These are phyloP conservation scores for Zasmidium cellare DNA, from an alignment of 2,329 filamentous ascomycete genomes.

Conservation along the genomic window DNA sequence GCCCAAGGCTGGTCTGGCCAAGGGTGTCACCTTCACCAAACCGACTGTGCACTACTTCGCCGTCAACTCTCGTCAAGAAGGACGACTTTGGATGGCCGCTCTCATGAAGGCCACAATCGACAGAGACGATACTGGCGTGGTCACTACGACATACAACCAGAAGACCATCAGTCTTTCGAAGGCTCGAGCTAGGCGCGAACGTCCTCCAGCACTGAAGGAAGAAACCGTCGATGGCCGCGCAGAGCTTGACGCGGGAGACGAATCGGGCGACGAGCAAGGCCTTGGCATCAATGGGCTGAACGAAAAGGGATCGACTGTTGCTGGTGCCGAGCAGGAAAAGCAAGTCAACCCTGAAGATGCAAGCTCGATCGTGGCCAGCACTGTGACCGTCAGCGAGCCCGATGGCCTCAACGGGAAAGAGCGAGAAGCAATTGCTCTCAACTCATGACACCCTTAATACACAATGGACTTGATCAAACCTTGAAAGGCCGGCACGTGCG, in stretches of 20 bases:
- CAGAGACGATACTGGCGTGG: slow-evolving; percentile 70
- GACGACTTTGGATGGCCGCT: slow-evolving; percentile 95
- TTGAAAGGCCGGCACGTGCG: not conserved
- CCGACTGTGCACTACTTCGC: slow-evolving; percentile 98
- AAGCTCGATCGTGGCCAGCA: slow-evolving; percentile 15
- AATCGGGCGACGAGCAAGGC: slow-evolving; percentile 18
- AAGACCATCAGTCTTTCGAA: slow-evolving; percentile 93
- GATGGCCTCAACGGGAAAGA: slow-evolving; percentile 17
- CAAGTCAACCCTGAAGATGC: slow-evolving; percentile 6
- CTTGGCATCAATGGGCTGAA: slow-evolving; percentile 27
- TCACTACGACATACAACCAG: slow-evolving; percentile 92
- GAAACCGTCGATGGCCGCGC: slow-evolving; percentile 30
- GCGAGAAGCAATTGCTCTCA: slow-evolving; percentile 15
- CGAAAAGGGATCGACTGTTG: slow-evolving; percentile 15
- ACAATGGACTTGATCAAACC: not conserved
- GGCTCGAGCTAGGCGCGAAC: slow-evolving; percentile 81
- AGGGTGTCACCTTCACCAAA: slow-evolving; percentile 95
- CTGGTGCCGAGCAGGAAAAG: slow-evolving; percentile 21
- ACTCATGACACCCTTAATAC: not conserved
- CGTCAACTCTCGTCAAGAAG: slow-evolving; percentile 83
- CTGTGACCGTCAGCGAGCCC: slow-evolving; percentile 7
- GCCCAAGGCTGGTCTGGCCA: slow-evolving; percentile 79
- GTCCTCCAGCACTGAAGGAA: slow-evolving; percentile 84
- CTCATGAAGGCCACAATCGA: slow-evolving; percentile 99
- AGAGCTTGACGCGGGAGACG: slow-evolving; percentile 21